Conservation (phyloP, 2,329 filamentous ascomycete genomes). For the Monosporascus sp. region DNA sequence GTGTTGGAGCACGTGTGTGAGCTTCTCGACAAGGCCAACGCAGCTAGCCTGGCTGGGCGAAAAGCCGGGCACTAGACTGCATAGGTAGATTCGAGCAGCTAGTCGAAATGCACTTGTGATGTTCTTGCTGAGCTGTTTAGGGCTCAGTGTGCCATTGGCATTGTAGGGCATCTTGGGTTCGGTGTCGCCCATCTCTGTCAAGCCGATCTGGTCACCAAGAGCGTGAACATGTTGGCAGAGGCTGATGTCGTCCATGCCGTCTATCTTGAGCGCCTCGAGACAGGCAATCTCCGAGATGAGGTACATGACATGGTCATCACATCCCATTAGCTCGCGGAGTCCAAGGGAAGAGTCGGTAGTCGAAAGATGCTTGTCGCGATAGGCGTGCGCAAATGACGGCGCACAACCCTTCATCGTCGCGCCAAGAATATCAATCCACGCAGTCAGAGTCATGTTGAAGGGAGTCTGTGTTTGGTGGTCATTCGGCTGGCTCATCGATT, state of each 20-base stretch:
- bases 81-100: constrained; percentile 93
- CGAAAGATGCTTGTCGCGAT: constrained; percentile 87
- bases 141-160: constrained; percentile 68
- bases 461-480: constrained; percentile 61
- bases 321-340: constrained; percentile 91
- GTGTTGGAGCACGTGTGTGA: constrained; percentile 69
- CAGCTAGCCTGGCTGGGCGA: constrained; percentile 69
- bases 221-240: constrained; percentile 85
- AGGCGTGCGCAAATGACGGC: constrained; percentile 88
- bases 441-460: constrained; percentile 91
- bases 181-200: constrained; percentile 64
- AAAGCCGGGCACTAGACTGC: constrained; percentile 87
- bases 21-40: constrained; percentile 69
- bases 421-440: constrained; percentile 97
- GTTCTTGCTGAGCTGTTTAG: constrained; percentile 79
- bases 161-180: constrained; percentile 57
- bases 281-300: constrained; percentile 96
- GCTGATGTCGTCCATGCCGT: constrained; percentile 77
- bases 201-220: constrained; percentile 80
- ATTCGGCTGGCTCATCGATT: constrained; percentile 55
- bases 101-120: constrained; percentile 88
- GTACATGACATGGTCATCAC: constrained; percentile 96
- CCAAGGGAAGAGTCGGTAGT: constrained; percentile 57
- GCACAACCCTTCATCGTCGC: constrained; percentile 84
- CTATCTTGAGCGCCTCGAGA: constrained; percentile 79